phyloP scores from a whole-genome alignment of 78 protist species.

The Dictyostelium brefeldianum region DNA sequence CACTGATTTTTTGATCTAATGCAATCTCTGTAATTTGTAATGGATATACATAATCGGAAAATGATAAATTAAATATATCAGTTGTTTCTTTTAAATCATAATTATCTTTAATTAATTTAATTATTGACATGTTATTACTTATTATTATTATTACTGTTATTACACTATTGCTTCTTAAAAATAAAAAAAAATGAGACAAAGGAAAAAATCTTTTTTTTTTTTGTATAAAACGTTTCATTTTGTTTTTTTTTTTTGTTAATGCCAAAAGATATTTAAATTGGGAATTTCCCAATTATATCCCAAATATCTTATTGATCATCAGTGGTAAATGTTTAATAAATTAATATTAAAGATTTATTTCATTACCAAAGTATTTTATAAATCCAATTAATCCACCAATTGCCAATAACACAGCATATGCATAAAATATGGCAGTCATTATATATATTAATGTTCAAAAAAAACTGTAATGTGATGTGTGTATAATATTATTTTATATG shows the following conservation, averaged over 20 bases:
- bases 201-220: too few relatives aligned
- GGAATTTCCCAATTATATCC: too few relatives aligned
- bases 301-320: too few relatives aligned
- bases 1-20: conserved; percentile 6
- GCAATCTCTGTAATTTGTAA: background rate
- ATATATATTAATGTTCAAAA: background rate
- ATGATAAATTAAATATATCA: conserved; percentile 6
- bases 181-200: too few relatives aligned
- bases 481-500: too few relatives aligned
- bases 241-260: too few relatives aligned
- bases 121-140: background rate
- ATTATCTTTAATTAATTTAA: background rate
- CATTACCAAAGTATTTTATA: too few relatives aligned
- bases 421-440: conserved; percentile 20
- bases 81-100: conserved; percentile 12
- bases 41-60: conserved; percentile 14
- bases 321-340: too few relatives aligned
- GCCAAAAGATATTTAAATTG: too few relatives aligned
- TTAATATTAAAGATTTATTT: too few relatives aligned
- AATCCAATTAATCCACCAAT: conserved; percentile 59
- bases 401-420: conserved; percentile 34
- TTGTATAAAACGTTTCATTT: too few relatives aligned
- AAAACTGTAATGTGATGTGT: background rate
- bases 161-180: too few relatives aligned
- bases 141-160: background rate